Evolutionary conservation across 176 grass and related monocot species (phyloP).

Genomic region (Triticum timopheevii): DNA sequence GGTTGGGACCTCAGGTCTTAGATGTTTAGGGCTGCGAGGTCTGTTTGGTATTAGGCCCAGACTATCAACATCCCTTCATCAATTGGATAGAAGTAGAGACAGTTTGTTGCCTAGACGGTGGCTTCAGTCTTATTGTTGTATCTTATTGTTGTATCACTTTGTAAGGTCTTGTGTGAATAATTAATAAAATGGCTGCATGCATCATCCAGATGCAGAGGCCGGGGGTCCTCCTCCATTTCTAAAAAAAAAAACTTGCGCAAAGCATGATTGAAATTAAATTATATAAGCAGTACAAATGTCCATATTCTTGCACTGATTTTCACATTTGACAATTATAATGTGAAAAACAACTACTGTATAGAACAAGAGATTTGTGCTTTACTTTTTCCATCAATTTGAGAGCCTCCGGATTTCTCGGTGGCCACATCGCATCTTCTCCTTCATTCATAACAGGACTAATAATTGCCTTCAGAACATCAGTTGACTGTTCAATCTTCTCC

Average conservation of each 20-base stretch:
- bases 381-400: slow-evolving; percentile 85
- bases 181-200: no score
- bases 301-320: not conserved
- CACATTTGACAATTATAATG: not conserved
- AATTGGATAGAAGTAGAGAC: no score
- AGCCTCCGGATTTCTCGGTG: slow-evolving; percentile 62
- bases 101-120: no score
- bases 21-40: no score
- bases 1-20: no score
- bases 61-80: no score
- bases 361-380: not conserved
- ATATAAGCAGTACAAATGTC: not conserved
- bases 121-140: no score
- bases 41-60: no score
- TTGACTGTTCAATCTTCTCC: slow-evolving; percentile 89
- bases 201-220: no score
- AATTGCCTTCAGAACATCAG: slow-evolving; percentile 87
- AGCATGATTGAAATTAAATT: slow-evolving; percentile 11
- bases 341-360: not conserved
- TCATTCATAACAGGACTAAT: slow-evolving; percentile 69
- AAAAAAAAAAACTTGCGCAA: not conserved
- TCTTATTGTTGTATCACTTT: no score
- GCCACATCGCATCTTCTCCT: slow-evolving; percentile 74
- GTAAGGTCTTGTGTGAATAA: no score
- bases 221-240: no score